These are phyloP conservation scores for Gossypium mustelinum DNA, from an alignment of 345 rosid species.

Conservation along the genomic window DNA sequence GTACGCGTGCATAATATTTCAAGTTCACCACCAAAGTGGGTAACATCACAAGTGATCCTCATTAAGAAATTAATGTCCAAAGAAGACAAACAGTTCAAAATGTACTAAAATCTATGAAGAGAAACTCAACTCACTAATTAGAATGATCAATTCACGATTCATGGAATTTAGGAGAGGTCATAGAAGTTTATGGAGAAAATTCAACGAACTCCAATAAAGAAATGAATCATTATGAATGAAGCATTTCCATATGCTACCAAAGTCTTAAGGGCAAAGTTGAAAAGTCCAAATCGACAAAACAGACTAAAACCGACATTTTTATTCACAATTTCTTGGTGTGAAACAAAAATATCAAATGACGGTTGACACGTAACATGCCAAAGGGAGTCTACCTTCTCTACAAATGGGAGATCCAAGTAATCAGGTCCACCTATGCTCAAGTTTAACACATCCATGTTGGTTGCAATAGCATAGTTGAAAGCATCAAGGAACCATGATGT, in stretches of 20 bases:
- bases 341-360: not conserved
- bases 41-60: not conserved
- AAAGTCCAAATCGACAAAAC: not conserved
- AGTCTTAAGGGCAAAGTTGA: not conserved
- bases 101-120: not conserved
- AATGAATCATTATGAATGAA: not conserved
- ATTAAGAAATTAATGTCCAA: not conserved
- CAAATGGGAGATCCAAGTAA: conserved; percentile 95
- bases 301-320: not conserved
- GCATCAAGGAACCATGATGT: conserved; percentile 99
- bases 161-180: not conserved
- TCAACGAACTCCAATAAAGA: not conserved
- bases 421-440: conserved; percentile 99
- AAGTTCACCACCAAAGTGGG: not conserved
- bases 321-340: not conserved
- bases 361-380: conserved; percentile 3
- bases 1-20: not conserved
- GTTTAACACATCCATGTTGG: conserved; percentile 89
- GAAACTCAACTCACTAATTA: not conserved
- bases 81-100: not conserved
- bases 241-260: not conserved
- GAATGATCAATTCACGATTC: not conserved
- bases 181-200: not conserved
- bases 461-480: conserved; percentile 95
- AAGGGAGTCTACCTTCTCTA: conserved; percentile 67